Evolutionary conservation across 345 rosid genomes (phyloP).

Genomic region (Populus alba): DNA sequence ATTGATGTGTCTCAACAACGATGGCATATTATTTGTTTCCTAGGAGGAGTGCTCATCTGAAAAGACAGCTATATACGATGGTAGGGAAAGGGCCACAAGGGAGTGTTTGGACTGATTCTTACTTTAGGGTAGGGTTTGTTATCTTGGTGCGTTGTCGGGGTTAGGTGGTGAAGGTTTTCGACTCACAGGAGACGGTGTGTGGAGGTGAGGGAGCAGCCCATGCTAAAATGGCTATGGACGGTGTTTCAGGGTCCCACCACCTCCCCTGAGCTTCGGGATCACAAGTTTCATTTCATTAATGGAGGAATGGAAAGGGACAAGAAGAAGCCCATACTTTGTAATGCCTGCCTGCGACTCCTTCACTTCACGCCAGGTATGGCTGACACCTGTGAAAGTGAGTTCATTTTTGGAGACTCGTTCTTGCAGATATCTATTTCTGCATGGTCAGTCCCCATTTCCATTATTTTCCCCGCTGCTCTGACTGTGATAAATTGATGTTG

Average conservation of each 20-base stretch:
- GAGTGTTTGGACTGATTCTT: constrained; percentile 11
- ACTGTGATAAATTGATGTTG: not conserved
- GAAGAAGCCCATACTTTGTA: constrained; percentile 17
- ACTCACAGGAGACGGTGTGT: constrained; percentile 21
- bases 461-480: not conserved
- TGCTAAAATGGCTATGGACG: constrained; percentile 20
- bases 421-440: not conserved
- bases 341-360: not conserved
- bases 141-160: constrained; percentile 5
- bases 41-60: constrained; percentile 42
- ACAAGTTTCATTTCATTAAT: not conserved
- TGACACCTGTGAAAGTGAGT: not conserved
- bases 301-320: constrained; percentile 7
- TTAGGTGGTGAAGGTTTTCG: constrained; percentile 19
- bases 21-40: constrained; percentile 39
- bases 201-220: constrained; percentile 30
- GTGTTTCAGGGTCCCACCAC: constrained; percentile 22
- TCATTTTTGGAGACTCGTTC: not conserved
- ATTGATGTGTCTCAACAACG: not conserved
- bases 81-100: constrained; percentile 33
- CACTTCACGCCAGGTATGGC: not conserved
- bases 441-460: not conserved
- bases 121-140: not conserved
- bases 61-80: constrained; percentile 37
- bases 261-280: not conserved